Percentiles rank a stretch among this genome's conserved stretches.
phyloP scores from a whole-genome alignment of 1,284 basidiomycete genomes.

The Pseudozyma sp. region DNA sequence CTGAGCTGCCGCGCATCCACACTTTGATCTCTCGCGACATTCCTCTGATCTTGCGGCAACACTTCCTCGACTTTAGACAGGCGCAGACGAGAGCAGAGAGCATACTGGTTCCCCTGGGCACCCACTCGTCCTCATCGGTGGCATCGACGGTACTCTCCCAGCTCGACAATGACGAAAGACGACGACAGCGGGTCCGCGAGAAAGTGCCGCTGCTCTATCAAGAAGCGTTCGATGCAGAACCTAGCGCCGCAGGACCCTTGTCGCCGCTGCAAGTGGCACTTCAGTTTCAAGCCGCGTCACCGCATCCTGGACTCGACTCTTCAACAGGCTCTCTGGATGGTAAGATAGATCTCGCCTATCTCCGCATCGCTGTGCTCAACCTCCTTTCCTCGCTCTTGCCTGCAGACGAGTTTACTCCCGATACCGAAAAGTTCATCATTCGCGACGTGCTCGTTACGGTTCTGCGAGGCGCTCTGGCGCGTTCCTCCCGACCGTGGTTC shows the following conservation, averaged over 20 bases:
- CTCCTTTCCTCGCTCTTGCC: constrained; percentile 40
- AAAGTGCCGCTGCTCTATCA: constrained; percentile 2
- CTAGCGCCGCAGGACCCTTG: background rate
- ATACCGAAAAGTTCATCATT: constrained; percentile 50
- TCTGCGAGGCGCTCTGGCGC: constrained; percentile 36
- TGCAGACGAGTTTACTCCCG: constrained; percentile 42
- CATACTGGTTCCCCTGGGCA: constrained; percentile 34
- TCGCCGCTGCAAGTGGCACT: constrained; percentile 27
- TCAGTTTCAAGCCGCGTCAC: constrained; percentile 23
- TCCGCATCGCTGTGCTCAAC: constrained; percentile 33
- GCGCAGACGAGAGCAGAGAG: constrained; percentile 25
- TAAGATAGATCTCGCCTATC: constrained; percentile 37
- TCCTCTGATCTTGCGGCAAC: constrained; percentile 44
- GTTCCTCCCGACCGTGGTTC: constrained; percentile 46
- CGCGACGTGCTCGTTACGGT: constrained; percentile 50
- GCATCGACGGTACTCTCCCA: background rate
- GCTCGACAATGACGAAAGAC: constrained; percentile 10
- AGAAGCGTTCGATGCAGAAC: background rate
- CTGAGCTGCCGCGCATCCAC: constrained; percentile 24
- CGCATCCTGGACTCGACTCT: constrained; percentile 43
- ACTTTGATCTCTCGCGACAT: constrained; percentile 37
- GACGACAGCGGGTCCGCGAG: constrained; percentile 20
- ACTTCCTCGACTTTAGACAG: constrained; percentile 35
- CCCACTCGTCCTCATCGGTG: constrained; percentile 1
- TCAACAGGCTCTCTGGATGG: constrained; percentile 27